Base-by-base conservation (phyloP, 2,329 filamentous ascomycete genomes). In the Aspergillus caelatus region DNA sequence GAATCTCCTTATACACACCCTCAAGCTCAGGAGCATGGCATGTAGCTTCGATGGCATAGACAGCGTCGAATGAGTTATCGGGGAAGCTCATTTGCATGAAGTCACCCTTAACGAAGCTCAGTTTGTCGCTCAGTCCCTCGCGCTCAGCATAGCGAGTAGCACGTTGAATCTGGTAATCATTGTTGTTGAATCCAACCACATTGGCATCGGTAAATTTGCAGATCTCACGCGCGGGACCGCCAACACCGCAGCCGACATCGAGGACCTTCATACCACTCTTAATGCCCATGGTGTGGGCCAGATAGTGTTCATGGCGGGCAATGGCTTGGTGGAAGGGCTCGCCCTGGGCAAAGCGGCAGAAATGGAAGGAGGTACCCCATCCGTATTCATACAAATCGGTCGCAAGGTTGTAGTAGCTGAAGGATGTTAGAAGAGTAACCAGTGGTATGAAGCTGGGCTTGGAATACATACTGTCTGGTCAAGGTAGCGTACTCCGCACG, bases 11-110 rank as follows among this genome's bases (percentile, higher is more conserved):
- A 84, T 99, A 99, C 69, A 97, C 93, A 63, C 92, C 94, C 74
- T 93, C 91, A 9, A 98, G 88, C 52, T 89, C 91, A 48, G 94
- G 95, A 0, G 95, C 95, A 78, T 99, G 95, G 57, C 96, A 92
- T 3, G 95, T 99, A 3, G 95, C 95, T 82, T 99, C 95, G 71
- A 99, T 98, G 60, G 94, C 94, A 77, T 98, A 98, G 59, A 97
- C 92, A 62, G 93, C 93, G 72, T 98, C 95, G 79, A 98, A 98
- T 23, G 84, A 88, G 84, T 96, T 92, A 75, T 95, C 91, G 54
- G 91, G 89, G 84, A 98, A 98, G 26, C 89, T 89, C 92, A 98
- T 96, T 89, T 97, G 93, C 94, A 98, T 98, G 79, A 99, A 99
- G 76, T 98, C 94, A 59, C 94, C 94, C 86, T 98, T 97, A 75